Evolutionary conservation across 1,139 yeast genomes (phyloP).

Genomic region (Taphrina deformans): DNA sequence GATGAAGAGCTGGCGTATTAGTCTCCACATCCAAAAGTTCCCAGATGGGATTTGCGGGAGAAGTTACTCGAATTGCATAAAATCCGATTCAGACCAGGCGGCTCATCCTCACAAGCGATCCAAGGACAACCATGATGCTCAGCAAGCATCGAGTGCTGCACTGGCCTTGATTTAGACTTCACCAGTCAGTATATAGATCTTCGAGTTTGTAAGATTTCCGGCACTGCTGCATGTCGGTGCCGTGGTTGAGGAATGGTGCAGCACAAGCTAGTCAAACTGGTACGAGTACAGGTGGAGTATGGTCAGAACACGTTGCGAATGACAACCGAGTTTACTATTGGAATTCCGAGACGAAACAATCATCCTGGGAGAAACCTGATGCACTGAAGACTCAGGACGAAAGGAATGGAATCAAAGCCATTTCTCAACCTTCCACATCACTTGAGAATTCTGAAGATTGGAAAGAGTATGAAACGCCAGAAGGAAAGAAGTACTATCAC

Average conservation of each 20-base stretch:
- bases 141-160: too few relatives aligned
- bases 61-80: background rate
- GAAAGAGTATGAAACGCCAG: conserved; percentile 65
- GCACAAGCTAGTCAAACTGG: background rate
- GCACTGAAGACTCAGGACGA: conserved; percentile 49
- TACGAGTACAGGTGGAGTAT: background rate
- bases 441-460: conserved; percentile 51
- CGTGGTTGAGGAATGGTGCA: conserved; percentile 10
- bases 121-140: too few relatives aligned
- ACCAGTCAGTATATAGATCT: too few relatives aligned
- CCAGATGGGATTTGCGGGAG: background rate
- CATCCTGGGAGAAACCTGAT: conserved; percentile 81
- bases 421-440: background rate
- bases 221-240: conserved; percentile 9
- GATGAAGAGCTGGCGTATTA: too few relatives aligned
- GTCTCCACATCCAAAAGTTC: background rate
- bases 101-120: too few relatives aligned
- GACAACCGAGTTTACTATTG: conserved; percentile 73
- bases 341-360: conserved; percentile 62
- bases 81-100: too few relatives aligned
- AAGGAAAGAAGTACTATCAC: conserved; percentile 71
- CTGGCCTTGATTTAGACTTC: too few relatives aligned
- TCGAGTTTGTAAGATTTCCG: too few relatives aligned
- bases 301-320: conserved; percentile 50
- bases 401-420: conserved; percentile 1